Evolutionary conservation across 805 yeast genomes (phyloP).

Genomic region (Saturnispora besseyi): DNA sequence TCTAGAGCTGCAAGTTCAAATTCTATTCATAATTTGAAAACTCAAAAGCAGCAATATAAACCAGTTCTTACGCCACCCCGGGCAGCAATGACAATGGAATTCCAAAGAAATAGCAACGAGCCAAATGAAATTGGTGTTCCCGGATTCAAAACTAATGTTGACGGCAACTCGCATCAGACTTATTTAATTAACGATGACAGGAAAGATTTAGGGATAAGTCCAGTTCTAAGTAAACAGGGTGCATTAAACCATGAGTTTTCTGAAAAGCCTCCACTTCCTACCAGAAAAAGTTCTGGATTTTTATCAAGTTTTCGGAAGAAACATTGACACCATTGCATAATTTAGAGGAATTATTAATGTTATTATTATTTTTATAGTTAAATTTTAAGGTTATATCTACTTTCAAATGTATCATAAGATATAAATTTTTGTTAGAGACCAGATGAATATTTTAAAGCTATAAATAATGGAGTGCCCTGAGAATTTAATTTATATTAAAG

Average conservation of each 20-base stretch:
- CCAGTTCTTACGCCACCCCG: constrained; percentile 5
- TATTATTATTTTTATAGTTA: background rate
- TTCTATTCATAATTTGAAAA: background rate
- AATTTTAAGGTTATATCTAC: background rate
- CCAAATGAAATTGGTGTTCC: background rate
- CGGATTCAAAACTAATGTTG: background rate
- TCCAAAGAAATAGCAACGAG: background rate
- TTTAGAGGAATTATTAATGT: background rate
- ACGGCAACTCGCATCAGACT: background rate
- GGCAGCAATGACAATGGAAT: background rate
- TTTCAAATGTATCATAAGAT: no score
- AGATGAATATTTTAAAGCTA: no score
- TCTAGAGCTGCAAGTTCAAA: constrained; percentile 10
- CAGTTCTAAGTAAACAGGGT: background rate
- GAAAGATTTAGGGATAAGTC: background rate
- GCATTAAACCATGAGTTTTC: background rate
- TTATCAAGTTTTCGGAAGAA: constrained; percentile 2
- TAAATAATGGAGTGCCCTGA: no score
- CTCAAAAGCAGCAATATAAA: background rate
- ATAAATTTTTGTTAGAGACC: no score
- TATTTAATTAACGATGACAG: background rate
- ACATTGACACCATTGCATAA: background rate
- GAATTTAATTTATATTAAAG: no score
- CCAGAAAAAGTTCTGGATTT: constrained; percentile 7
- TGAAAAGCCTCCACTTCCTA: background rate